phyloP scores from a whole-genome alignment of 192 early-diverging fungal genomes.

The Umbelopsis ramanniana region DNA sequence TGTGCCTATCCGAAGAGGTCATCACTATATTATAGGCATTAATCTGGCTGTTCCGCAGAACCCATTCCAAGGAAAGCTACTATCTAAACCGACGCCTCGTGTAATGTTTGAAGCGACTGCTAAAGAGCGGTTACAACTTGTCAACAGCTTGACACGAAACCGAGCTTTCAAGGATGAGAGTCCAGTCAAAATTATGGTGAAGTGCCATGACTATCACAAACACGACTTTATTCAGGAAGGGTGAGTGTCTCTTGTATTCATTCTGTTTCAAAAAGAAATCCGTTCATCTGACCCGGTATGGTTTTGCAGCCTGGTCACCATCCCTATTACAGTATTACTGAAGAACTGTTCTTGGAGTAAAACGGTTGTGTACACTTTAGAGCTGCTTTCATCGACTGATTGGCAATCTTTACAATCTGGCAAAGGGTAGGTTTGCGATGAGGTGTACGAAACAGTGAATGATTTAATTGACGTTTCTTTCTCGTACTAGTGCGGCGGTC shows the following conservation, averaged over 20 bases:
- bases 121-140: constrained; percentile 63
- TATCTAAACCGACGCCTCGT: constrained; percentile 48
- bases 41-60: constrained; percentile 83
- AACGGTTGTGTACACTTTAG: constrained; percentile 57
- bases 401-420: constrained; percentile 2
- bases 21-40: constrained; percentile 93
- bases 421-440: constrained; percentile 23
- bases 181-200: constrained; percentile 65
- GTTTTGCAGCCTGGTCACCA: constrained; percentile 53
- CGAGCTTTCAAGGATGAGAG: constrained; percentile 67
- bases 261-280: neutral
- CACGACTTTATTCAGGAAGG: constrained; percentile 51
- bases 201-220: constrained; percentile 43
- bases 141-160: constrained; percentile 67
- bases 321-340: constrained; percentile 60
- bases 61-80: constrained; percentile 59
- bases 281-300: neutral
- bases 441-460: neutral
- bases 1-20: constrained; percentile 53
- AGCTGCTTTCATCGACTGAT: constrained; percentile 51
- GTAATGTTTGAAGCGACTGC: constrained; percentile 75
- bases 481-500: neutral
- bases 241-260: constrained; percentile 38
- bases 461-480: constrained; percentile 28
- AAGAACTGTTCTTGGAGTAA: constrained; percentile 79